Base-by-base conservation (phyloP, 164 flowering plant genomes). In the Litsea cubeba region DNA sequence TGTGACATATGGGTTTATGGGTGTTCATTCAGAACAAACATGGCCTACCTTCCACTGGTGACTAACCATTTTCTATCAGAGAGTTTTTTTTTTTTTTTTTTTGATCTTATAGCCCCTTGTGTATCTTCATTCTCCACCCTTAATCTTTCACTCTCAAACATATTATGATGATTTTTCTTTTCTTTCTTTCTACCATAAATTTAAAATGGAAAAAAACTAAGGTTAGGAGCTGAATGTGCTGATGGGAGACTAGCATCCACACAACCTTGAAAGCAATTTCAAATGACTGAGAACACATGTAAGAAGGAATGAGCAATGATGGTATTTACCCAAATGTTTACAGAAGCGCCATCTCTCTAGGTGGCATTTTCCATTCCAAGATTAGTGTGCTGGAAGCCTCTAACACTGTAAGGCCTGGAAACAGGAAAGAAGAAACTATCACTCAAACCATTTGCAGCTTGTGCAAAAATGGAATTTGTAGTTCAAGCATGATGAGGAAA, bases 341-440 rank as follows among this genome's bases (percentile, higher is more conserved):
- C 60, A 54, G 60, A 20, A 15, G 60, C 60, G 5, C n/a, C 60
- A 54, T 54, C 60, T n/a, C 20, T n/a, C 72, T 60, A 76, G 46
- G 30, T 70, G 24, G 74, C 73, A 73, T 70, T 79, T 79, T 79
- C 73, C 75, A 70, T 72, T 78, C 54, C 83, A 78, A 78, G 62
- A 84, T 58, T 72, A 81, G 69, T 76, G 73, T 57, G 73, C 49
- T 23, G 79, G 76, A 68, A 8, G 46, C 2, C 46, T 40, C 46
- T 40, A 8, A 88, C 89, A 25, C 83, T 85, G 60, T 82, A 85
- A 71, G 91, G 86, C 81, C 93, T 85, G 86, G 76, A 72, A 77
- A 71, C 46, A 76, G n/a, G 71, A 76, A 62, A 54, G 46, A 62
- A 78, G 18, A 50, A 18, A 65, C 50, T 2, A 62, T 20, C 20